These are phyloP conservation scores for Floccularia luteovirens DNA, from an alignment of 768 basidiomycete species.

Conservation along the genomic window DNA sequence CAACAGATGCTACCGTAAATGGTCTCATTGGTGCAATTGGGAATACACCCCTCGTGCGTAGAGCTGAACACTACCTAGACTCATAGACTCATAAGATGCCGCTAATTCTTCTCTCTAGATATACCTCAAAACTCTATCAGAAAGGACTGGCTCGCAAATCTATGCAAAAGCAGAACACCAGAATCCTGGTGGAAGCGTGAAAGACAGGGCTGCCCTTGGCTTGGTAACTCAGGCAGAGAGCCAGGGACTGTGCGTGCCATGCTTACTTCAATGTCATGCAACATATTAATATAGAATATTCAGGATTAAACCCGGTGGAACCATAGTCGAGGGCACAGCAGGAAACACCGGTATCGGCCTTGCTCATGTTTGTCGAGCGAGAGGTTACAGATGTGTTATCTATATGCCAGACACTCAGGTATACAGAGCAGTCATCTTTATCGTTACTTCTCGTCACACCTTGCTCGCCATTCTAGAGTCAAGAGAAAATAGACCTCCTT, in stretches of 20 bases:
- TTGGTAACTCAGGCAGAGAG: constrained; percentile 83
- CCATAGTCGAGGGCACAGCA: constrained; percentile 95
- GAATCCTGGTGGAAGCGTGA: constrained; percentile 96
- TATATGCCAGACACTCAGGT: constrained; percentile 98
- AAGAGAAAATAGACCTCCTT: constrained; percentile 97
- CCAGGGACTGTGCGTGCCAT: constrained; percentile 70
- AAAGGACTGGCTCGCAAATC: constrained; percentile 76
- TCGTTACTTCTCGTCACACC: neutral
- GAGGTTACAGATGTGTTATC: constrained; percentile 96
- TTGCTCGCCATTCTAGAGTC: constrained; percentile 60
- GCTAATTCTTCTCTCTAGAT: constrained; percentile 56
- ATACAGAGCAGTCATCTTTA: constrained; percentile 4
- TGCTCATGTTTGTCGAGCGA: constrained; percentile 88
- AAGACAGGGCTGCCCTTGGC: constrained; percentile 93
- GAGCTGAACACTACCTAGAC: too few relatives aligned
- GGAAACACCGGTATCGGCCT: constrained; percentile 98
- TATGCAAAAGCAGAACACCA: constrained; percentile 98
- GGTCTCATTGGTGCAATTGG: constrained; percentile 89
- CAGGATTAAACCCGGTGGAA: constrained; percentile 88
- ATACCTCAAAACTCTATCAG: constrained; percentile 71
- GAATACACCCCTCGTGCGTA: constrained; percentile 85
- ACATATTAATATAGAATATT: neutral
- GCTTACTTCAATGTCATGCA: neutral
- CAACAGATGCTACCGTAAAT: constrained; percentile 40
- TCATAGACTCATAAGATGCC: too few relatives aligned